Conservation (phyloP, 2,329 filamentous ascomycete species). For the Aspergillus caelatus region DNA sequence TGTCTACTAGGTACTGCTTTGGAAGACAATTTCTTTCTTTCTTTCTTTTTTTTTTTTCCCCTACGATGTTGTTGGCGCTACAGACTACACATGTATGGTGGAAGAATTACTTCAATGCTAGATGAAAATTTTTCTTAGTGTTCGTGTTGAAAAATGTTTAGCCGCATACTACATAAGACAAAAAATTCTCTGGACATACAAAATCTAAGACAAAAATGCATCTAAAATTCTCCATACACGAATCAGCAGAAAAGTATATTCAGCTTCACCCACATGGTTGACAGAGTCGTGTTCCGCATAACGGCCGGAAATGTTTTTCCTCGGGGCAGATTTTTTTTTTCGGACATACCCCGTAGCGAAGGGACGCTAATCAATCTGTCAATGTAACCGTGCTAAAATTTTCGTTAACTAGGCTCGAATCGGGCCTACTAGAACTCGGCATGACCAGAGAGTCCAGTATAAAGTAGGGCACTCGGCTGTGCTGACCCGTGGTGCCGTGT, state of each 20-base stretch:
- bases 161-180: neutral
- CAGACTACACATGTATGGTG: neutral
- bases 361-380: neutral
- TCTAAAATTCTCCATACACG: neutral
- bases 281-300: neutral
- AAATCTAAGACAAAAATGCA: neutral
- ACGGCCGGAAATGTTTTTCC: constrained; percentile 1
- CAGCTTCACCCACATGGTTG: neutral
- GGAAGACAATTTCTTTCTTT: neutral
- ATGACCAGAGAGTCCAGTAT: neutral
- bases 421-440: neutral
- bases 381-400: neutral
- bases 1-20: neutral
- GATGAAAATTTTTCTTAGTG: neutral
- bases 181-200: no score
- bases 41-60: neutral
- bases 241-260: constrained; percentile 1
- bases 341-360: neutral
- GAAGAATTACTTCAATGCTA: neutral
- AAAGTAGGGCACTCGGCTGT: neutral
- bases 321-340: neutral
- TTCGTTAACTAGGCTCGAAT: constrained; percentile 1
- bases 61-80: neutral
- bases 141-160: neutral
- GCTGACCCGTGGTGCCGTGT: constrained; percentile 11